Conservation (phyloP, 495 filamentous ascomycete species). For the Poronia punctata region DNA sequence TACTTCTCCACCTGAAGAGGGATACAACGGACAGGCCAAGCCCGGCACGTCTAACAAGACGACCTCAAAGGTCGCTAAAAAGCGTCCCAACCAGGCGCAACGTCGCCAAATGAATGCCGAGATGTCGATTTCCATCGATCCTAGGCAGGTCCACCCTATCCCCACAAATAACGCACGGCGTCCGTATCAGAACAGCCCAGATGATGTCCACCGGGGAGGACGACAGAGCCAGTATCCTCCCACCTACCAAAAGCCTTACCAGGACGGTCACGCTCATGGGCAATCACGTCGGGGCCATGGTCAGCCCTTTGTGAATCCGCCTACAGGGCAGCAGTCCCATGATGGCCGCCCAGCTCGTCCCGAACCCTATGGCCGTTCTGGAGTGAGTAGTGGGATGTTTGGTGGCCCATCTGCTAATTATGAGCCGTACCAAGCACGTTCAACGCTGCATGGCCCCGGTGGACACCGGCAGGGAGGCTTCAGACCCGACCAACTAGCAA, state of each 20-base stretch:
- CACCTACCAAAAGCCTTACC: background rate
- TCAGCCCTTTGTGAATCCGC: background rate
- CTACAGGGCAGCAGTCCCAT: conserved; percentile 9
- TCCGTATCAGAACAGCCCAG: conserved; percentile 16
- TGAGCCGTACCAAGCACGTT: conserved; percentile 7
- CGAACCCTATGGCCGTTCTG: conserved; percentile 6
- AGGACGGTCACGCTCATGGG: background rate
- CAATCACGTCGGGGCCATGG: background rate
- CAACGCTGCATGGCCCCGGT: conserved; percentile 12
- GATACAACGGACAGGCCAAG: too few species aligned
- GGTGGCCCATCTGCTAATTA: too few species aligned
- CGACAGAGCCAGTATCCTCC: conserved; percentile 12
- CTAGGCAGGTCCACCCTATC: conserved; percentile 20
- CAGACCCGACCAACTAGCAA: conserved; percentile 31
- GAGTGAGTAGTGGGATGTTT: conserved; percentile 12
- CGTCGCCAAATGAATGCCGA: conserved; percentile 48
- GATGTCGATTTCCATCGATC: conserved; percentile 43
- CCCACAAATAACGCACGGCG: conserved; percentile 14
- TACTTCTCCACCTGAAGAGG: too few species aligned
- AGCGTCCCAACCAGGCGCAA: conserved; percentile 49
- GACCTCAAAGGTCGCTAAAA: conserved; percentile 23
- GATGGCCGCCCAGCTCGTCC: conserved; percentile 14
- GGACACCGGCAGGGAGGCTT: conserved; percentile 10
- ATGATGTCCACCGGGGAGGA: conserved; percentile 9
- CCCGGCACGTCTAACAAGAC: conserved; percentile 10